Evolutionary conservation across 331 rosid species (phyloP).

Genomic region (Phaseolus coccineus): DNA sequence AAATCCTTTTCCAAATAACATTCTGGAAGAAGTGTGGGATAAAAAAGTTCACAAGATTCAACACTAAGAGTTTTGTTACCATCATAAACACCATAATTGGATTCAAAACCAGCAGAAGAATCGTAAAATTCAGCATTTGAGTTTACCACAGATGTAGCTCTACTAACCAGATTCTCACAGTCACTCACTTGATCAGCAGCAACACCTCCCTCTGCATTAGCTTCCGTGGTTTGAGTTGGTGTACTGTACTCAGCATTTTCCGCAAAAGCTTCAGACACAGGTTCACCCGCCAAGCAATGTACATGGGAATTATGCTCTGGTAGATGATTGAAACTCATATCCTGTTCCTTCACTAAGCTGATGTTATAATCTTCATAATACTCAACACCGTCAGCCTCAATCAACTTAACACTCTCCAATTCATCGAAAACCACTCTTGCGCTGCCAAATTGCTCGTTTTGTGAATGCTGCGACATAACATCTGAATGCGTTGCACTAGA

Average conservation of each 20-base stretch:
- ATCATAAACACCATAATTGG: slow-evolving; percentile 36
- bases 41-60: slow-evolving; percentile 42
- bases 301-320: slow-evolving; percentile 30
- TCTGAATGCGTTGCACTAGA: slow-evolving; percentile 21
- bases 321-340: background rate
- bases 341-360: background rate
- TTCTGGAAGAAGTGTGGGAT: slow-evolving; percentile 25
- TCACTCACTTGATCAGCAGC: slow-evolving; percentile 28
- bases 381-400: background rate
- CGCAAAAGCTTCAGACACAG: slow-evolving; percentile 28
- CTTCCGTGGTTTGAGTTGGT: slow-evolving; percentile 30
- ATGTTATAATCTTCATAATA: slow-evolving; percentile 35
- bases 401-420: slow-evolving; percentile 34
- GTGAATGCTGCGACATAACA: slow-evolving; percentile 24
- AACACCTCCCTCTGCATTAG: slow-evolving; percentile 32
- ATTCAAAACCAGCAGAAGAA: slow-evolving; percentile 45
- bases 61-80: slow-evolving; percentile 32
- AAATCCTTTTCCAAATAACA: slow-evolving; percentile 41
- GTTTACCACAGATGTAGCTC: slow-evolving; percentile 12
- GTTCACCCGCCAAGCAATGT: slow-evolving; percentile 22
- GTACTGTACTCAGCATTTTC: slow-evolving; percentile 42
- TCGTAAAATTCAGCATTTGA: slow-evolving; percentile 38
- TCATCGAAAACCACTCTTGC: slow-evolving; percentile 39
- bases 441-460: slow-evolving; percentile 27
- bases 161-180: slow-evolving; percentile 43